Evolutionary conservation across 2,329 filamentous ascomycete genomes (phyloP), one percentile per base, ranked within the genome.

Genomic region (Didymellaceae sp.): DNA sequence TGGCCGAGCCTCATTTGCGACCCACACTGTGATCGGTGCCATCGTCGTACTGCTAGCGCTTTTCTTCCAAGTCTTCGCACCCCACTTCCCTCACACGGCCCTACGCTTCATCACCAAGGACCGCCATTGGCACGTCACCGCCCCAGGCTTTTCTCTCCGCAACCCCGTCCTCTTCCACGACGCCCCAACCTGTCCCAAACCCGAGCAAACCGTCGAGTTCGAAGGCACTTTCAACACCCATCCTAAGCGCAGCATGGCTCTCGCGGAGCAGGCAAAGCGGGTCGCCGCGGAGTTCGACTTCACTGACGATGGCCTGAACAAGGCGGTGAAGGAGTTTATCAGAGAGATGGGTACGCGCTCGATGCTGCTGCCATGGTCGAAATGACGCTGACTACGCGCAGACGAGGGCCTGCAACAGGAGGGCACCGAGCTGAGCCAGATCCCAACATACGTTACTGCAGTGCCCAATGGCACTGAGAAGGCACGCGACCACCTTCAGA

Each of bases 381-480:
- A 14, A 32, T 25, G 42, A 41, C n/a, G 50, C 63, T 59, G 58
- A 64, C 57, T 33, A 31, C 43, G 34, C 31, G 59, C 63, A 92
- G 89, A 88, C 59, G 89, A 96, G 79, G 94, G 94, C 21, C 78
- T 97, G 60, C 77, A 84, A 53, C 86, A 87, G 66, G 86, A 92
- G 63, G 87, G 87, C 55, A 87, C 90, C 24, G 91, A 88, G 62
- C 77, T 99, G 78, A 93, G 89, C 77, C 94, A 97, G 78, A 97
- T 99, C 67, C 94, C 94, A 6, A 96, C 92, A 32, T 99, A 96
- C 75, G 93, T 99, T 61, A 97, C 94, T 1, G 88, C 86, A 26
- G 92, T 97, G 21, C 94, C 94, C 70, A 94, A 97, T 82, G 94
- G 94, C 65, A 97, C 92, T 3, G 94, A 99, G 78, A 96, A 97